Evolutionary conservation across 2,329 filamentous ascomycete species (phyloP).

Genomic region (Colletotrichum tabaci): DNA sequence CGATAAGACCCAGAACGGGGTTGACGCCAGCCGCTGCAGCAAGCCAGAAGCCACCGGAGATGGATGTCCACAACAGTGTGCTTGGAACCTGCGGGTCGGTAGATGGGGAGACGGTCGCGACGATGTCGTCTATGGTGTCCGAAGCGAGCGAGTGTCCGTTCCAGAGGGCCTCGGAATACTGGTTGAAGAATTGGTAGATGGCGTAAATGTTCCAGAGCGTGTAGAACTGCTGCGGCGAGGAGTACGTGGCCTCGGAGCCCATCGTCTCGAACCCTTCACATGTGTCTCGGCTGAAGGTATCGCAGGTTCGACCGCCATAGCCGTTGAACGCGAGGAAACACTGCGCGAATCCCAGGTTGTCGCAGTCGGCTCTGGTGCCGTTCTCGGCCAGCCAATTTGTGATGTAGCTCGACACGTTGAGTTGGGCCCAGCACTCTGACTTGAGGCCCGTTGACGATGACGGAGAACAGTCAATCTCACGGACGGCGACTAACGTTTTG

Average conservation of each 20-base stretch:
- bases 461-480: slow-evolving; percentile 22
- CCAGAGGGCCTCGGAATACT: slow-evolving; percentile 47
- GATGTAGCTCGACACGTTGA: slow-evolving; percentile 46
- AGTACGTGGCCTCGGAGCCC: slow-evolving; percentile 43
- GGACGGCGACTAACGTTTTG: not conserved
- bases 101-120: slow-evolving; percentile 46
- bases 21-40: slow-evolving; percentile 38
- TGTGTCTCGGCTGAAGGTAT: slow-evolving; percentile 47
- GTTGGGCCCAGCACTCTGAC: slow-evolving; percentile 45
- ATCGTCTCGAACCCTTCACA: slow-evolving; percentile 43
- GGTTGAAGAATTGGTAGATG: slow-evolving; percentile 49
- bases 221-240: slow-evolving; percentile 48
- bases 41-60: slow-evolving; percentile 44
- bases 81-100: slow-evolving; percentile 43
- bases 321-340: slow-evolving; percentile 48
- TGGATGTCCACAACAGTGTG: slow-evolving; percentile 44
- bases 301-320: slow-evolving; percentile 46
- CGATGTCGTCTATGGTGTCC: slow-evolving; percentile 47
- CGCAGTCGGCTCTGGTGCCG: slow-evolving; percentile 46
- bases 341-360: slow-evolving; percentile 47
- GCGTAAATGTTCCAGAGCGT: slow-evolving; percentile 50
- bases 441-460: slow-evolving; percentile 42
- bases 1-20: slow-evolving; percentile 34
- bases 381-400: slow-evolving; percentile 47
- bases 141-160: slow-evolving; percentile 46